Conservation (phyloP, 1,139 yeast species). For the Pichiaceae sp. region DNA sequence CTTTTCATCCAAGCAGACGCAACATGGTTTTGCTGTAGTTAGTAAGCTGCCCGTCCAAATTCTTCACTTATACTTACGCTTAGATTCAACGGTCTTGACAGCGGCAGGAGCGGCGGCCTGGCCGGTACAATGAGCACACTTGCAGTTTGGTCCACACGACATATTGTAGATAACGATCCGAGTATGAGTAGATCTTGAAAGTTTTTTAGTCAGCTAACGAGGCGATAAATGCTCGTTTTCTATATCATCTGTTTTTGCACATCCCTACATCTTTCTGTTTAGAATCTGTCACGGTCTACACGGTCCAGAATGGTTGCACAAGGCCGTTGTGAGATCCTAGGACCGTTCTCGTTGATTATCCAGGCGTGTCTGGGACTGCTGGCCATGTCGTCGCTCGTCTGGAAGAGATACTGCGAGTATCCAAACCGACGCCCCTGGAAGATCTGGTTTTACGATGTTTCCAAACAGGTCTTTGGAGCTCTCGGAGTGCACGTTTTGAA, state of each 20-base stretch:
- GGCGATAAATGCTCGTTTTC: not conserved
- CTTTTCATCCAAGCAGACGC: slow-evolving; percentile 88
- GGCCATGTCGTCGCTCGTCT: slow-evolving; percentile 64
- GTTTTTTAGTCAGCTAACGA: not conserved
- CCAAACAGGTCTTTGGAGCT: slow-evolving; percentile 85
- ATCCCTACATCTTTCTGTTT: too few relatives aligned
- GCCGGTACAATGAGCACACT: not conserved
- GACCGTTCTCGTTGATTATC: slow-evolving; percentile 61
- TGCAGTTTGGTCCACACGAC: slow-evolving; percentile 1
- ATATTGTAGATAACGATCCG: not conserved
- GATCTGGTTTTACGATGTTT: slow-evolving; percentile 84
- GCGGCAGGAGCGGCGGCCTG: not conserved
- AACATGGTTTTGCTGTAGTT: slow-evolving; percentile 83
- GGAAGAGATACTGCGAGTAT: slow-evolving; percentile 69
- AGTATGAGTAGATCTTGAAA: not conserved
- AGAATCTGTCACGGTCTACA: too few relatives aligned
- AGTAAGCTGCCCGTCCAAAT: slow-evolving; percentile 4
- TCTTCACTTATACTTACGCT: not conserved
- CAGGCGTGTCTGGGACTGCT: slow-evolving; percentile 65
- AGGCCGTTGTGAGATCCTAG: slow-evolving; percentile 52
- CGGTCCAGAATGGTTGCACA: not conserved
- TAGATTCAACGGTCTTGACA: not conserved
- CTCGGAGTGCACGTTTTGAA: slow-evolving; percentile 76
- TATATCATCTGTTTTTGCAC: too few relatives aligned
- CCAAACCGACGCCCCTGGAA: slow-evolving; percentile 79